Conservation (phyloP, 2,329 filamentous ascomycete genomes). For the Penicillium fuscoglaucum region DNA sequence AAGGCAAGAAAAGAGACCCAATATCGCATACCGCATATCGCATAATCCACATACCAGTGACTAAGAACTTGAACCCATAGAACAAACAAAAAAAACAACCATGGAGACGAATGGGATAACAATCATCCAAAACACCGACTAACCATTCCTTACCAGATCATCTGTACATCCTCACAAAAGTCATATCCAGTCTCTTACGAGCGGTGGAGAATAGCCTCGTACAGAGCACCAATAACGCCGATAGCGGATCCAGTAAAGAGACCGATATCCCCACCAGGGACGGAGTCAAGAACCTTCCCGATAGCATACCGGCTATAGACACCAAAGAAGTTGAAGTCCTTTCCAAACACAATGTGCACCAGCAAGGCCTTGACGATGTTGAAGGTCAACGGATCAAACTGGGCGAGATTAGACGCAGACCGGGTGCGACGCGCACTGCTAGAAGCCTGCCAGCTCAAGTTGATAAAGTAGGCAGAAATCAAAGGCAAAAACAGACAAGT, state of each 20-base stretch:
- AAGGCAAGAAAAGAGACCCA: conserved; percentile 11
- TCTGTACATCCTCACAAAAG: conserved; percentile 19
- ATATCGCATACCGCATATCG: conserved; percentile 24
- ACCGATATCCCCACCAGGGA: conserved; percentile 43
- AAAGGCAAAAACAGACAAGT: conserved; percentile 72
- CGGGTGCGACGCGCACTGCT: conserved; percentile 28
- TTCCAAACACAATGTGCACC: conserved; percentile 76
- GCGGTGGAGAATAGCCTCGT: conserved; percentile 48
- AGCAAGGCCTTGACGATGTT: conserved; percentile 84
- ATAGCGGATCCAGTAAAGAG: conserved; percentile 45
- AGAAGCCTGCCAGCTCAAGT: conserved; percentile 63
- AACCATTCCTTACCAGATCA: conserved; percentile 8
- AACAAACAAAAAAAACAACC: conserved; percentile 2
- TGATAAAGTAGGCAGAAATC: conserved; percentile 83
- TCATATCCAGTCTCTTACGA: conserved; percentile 24
- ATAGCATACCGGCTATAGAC: conserved; percentile 40
- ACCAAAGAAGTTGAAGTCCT: conserved; percentile 41
- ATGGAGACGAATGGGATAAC: background rate
- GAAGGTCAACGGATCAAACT: conserved; percentile 82
- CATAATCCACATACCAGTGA: conserved; percentile 26
- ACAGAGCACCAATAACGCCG: conserved; percentile 45
- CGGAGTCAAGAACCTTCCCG: conserved; percentile 38
- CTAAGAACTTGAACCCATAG: conserved; percentile 16
- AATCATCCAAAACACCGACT: background rate
- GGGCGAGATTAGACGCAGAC: conserved; percentile 24